Evolutionary conservation across 2,329 filamentous ascomycete species (phyloP).

Genomic region (Beauveria pseudobassiana): DNA sequence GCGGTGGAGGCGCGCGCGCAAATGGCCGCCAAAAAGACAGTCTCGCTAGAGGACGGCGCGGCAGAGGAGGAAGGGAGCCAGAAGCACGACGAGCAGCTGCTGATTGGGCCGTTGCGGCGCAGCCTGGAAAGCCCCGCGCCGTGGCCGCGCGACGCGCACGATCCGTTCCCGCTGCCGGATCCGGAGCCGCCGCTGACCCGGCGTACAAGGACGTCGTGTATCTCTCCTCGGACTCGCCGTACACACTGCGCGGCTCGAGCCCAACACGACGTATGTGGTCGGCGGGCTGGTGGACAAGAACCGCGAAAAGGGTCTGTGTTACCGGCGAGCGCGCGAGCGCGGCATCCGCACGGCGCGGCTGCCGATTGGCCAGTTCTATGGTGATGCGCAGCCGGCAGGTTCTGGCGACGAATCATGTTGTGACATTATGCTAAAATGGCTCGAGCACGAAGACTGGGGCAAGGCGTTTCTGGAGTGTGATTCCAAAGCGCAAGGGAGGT

Average conservation of each 20-base stretch:
- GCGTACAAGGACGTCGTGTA: conserved; percentile 60
- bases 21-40: conserved; percentile 46
- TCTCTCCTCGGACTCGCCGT: conserved; percentile 81
- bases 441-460: conserved; percentile 87
- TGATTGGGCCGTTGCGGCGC: conserved; percentile 51
- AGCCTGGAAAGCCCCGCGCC: conserved; percentile 22
- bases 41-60: conserved; percentile 16
- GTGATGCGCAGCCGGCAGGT: conserved; percentile 82
- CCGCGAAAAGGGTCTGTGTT: conserved; percentile 89
- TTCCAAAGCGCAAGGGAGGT: conserved; percentile 85
- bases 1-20: conserved; percentile 56
- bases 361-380: conserved; percentile 92
- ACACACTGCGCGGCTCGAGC: conserved; percentile 79
- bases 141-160: conserved; percentile 25
- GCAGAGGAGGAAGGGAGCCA: background rate
- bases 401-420: conserved; percentile 88
- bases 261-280: conserved; percentile 85
- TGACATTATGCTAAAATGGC: conserved; percentile 92
- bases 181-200: conserved; percentile 25
- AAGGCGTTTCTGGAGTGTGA: conserved; percentile 77
- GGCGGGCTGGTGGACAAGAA: conserved; percentile 95
- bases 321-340: conserved; percentile 65
- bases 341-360: conserved; percentile 83
- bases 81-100: conserved; percentile 37
- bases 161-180: conserved; percentile 27